Base-by-base conservation (phyloP, 2,329 filamentous ascomycete genomes). In the Neonectria sp. region DNA sequence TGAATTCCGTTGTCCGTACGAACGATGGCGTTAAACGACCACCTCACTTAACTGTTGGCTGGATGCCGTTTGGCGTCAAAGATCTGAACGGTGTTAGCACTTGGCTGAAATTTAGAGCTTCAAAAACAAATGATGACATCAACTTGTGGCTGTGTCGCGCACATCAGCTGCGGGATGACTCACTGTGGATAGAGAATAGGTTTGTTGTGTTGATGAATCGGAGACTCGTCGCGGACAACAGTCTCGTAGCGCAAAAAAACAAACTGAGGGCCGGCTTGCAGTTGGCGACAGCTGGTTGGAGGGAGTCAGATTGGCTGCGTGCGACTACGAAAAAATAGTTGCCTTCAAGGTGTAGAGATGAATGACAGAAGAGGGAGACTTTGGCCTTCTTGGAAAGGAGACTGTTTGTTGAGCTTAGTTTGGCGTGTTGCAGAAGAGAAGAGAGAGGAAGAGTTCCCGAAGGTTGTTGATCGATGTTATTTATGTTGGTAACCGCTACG, bases 151-250 rank as follows among this genome's bases (percentile, higher is more conserved):
- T 13, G 51, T 11, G 31, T 15, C 51, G 11, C 49, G 37, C n/a
- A 53, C 12, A 11, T 24, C 3, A 21, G 12, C 12, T 35, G 7
- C 13, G 17, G 27, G 8, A 11, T 11, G 17, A n/a, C 29, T 15
- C 6, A 15, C 51, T 11, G 51, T 53, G 51, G 51, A 53, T 35
- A n/a, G n/a, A 21, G 37, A n/a, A 15, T 2, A 11, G n/a, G 29
- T 15, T 35, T 21, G 11, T 53, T 33, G 31, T 35, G 51, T 53
- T 33, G 51, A 35, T 53, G 51, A 53, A 53, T 53, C 51, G 37
- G 15, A 52, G 51, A 35, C 31, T 51, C 48, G n/a, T 53, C n/a
- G n/a, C 51, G 21, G 33, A 35, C 31, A n/a, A 24, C n/a, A 9
- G 31, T 21, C 5, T n/a, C 6, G 51, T 24, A 11, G 31, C n/a